phyloP scores from a whole-genome alignment of 2,329 filamentous ascomycete species.

The Fusarium pilosicola region DNA sequence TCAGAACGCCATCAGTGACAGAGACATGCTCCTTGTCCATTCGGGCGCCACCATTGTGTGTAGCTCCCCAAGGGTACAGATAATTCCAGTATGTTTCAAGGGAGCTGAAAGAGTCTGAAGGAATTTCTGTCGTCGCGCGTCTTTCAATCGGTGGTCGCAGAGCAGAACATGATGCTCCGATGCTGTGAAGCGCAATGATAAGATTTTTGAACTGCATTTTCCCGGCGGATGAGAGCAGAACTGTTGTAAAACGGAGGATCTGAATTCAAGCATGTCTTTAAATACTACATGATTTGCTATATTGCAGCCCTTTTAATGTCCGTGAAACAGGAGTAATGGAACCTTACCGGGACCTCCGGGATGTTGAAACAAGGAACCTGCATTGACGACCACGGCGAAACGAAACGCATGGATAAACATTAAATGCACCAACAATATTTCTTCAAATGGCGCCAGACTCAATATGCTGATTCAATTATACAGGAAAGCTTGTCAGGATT shows the following conservation, averaged over 20 bases:
- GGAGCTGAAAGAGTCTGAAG: conserved; percentile 17
- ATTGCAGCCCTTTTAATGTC: not conserved
- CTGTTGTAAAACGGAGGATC: fast-evolving
- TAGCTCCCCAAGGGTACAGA: conserved; percentile 26
- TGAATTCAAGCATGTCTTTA: not conserved
- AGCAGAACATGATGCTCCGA: conserved; percentile 8
- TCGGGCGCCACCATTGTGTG: conserved; percentile 29
- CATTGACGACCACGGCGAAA: conserved; percentile 5
- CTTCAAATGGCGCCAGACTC: not conserved
- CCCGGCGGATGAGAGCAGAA: not conserved
- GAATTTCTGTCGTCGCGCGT: conserved; percentile 25
- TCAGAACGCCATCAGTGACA: conserved; percentile 22
- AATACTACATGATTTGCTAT: not conserved
- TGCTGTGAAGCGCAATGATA: conserved; percentile 1
- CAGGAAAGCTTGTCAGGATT: not conserved
- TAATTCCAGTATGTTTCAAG: conserved; percentile 36
- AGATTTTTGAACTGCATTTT: conserved; percentile 2
- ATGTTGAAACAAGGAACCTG: conserved; percentile 12
- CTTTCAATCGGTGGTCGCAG: conserved; percentile 8
- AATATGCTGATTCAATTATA: not conserved
- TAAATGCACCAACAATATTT: conserved; percentile 16
- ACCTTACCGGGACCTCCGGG: not conserved
- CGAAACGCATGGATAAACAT: not conserved
- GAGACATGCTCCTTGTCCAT: conserved; percentile 32
- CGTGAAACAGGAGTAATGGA: conserved; percentile 6